phyloP scores from a whole-genome alignment of 2,329 filamentous ascomycete genomes.

The Aspergillus terreus region DNA sequence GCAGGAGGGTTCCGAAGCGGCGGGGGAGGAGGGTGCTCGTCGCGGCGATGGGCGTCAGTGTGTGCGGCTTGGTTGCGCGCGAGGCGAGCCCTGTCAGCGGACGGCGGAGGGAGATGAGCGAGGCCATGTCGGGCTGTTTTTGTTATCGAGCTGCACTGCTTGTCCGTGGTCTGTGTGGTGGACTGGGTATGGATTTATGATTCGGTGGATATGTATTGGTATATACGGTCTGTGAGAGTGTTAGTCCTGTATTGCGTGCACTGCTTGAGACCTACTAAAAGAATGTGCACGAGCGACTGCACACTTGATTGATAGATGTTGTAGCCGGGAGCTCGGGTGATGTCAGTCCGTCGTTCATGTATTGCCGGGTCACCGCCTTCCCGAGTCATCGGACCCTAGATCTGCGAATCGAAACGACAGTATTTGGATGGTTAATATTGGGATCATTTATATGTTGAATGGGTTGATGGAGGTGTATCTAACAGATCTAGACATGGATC shows the following conservation, averaged over 20 bases:
- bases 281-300: too few species aligned
- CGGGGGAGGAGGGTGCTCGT: neutral
- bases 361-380: slow-evolving; percentile 1
- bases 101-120: neutral
- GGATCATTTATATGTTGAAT: neutral
- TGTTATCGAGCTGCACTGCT: neutral
- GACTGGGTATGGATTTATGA: too few species aligned
- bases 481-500: neutral
- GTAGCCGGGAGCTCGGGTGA: neutral
- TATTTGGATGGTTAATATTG: neutral
- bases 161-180: neutral
- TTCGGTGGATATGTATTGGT: too few species aligned
- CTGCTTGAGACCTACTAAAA: too few species aligned
- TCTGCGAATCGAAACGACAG: too few species aligned
- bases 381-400: neutral
- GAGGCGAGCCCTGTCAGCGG: neutral
- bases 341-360: neutral
- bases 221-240: too few species aligned
- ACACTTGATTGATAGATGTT: neutral
- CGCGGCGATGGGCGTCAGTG: neutral
- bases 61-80: neutral
- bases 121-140: neutral
- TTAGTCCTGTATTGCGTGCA: too few species aligned
- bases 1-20: neutral
- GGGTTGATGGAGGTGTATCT: neutral